Conservation (phyloP, 352 stramenopile species). For the Pythium chondricola region DNA sequence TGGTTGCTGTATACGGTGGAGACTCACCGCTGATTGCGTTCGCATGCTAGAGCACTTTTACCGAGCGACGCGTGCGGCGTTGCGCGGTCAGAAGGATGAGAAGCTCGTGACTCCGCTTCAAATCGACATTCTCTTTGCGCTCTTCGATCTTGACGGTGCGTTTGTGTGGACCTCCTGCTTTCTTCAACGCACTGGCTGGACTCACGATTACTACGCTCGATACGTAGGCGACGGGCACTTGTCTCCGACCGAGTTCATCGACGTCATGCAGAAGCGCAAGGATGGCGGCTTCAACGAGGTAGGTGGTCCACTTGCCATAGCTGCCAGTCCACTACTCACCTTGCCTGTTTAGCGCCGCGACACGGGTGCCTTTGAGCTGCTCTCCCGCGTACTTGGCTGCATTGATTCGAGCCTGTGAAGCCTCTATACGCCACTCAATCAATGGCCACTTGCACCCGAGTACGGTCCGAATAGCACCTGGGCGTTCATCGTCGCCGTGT, state of each 20-base stretch:
- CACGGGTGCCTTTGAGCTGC: conserved; percentile 63
- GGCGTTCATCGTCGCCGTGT: conserved; percentile 46
- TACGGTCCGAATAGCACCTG: conserved; percentile 79
- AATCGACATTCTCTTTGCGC: conserved; percentile 80
- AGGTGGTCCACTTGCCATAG: conserved; percentile 2
- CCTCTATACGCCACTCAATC: background rate
- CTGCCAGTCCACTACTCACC: background rate
- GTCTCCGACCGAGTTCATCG: conserved; percentile 77
- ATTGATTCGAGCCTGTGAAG: conserved; percentile 41
- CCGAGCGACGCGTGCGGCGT: conserved; percentile 57
- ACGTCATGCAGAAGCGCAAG: conserved; percentile 84
- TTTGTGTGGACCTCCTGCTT: too few species aligned
- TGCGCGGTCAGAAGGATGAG: conserved; percentile 48
- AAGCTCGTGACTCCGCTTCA: conserved; percentile 68
- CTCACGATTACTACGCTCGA: too few species aligned
- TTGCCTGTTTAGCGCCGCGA: conserved; percentile 47
- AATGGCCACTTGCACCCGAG: conserved; percentile 22
- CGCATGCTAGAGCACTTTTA: conserved; percentile 79
- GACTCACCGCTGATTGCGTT: too few species aligned
- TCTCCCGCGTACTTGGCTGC: conserved; percentile 59
- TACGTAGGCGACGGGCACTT: conserved; percentile 55
- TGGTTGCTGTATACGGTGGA: background rate
- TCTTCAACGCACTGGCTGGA: too few species aligned
- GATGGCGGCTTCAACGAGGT: conserved; percentile 80
- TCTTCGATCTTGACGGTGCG: conserved; percentile 77